phyloP scores from a whole-genome alignment of 345 rosid genomes.

The Ricinus communis region DNA sequence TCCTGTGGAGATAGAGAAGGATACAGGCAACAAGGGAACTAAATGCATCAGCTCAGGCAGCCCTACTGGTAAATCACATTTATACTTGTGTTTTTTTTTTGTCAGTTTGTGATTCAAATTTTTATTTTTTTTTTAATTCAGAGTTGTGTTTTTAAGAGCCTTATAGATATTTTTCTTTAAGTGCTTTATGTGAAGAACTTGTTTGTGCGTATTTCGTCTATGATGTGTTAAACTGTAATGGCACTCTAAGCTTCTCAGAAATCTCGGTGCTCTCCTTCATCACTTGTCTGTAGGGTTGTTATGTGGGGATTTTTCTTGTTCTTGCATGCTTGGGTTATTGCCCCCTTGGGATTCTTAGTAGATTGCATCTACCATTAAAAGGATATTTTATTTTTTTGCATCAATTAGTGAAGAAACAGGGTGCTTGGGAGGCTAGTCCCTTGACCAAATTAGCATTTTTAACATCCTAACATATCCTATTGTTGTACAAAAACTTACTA shows the following conservation, averaged over 20 bases:
- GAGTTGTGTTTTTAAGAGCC: background rate
- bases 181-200: too few relatives aligned
- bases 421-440: background rate
- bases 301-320: background rate
- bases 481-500: background rate
- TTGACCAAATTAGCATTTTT: background rate
- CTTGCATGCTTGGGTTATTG: too few relatives aligned
- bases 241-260: too few relatives aligned
- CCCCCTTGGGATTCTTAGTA: background rate
- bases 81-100: background rate
- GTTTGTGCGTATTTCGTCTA: too few relatives aligned
- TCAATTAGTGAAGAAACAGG: too few relatives aligned
- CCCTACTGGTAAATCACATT: slow-evolving; percentile 50
- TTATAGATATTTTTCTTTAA: too few relatives aligned
- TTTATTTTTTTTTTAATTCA: background rate
- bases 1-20: slow-evolving; percentile 27
- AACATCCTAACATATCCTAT: too few relatives aligned
- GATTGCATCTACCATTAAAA: too few relatives aligned
- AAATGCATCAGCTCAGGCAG: slow-evolving; percentile 40
- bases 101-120: background rate
- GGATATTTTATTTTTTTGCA: too few relatives aligned
- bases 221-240: too few relatives aligned
- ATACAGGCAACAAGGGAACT: slow-evolving; percentile 25
- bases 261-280: too few relatives aligned
- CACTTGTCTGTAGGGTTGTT: background rate